Evolutionary conservation across 2,329 filamentous ascomycete species (phyloP), one percentile per base, ranked within the genome.

Genomic region (Aureobasidium subglaciale): DNA sequence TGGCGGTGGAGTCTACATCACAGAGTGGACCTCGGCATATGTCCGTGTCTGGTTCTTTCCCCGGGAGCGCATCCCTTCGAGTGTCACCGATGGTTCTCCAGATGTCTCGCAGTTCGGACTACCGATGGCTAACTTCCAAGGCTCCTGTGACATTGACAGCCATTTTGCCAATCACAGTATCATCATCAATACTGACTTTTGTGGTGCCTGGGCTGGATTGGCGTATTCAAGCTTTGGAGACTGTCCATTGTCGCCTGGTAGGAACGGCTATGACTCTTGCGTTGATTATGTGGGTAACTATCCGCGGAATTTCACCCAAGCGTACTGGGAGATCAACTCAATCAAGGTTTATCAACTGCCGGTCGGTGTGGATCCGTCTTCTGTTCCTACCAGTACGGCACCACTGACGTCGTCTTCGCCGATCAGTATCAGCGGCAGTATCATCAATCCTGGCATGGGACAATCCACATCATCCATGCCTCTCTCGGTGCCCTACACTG

Each of bases 111-210:
- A 72, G 2, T 88, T 85, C 79, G 84, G 83, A 15, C 73, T 69
- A 2, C 81, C 85, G 1, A 63, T 79, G 6, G 83, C 84, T 1
- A 84, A 87, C 58, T 86, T 86, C 65, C 84, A 66, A 59, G 70
- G 68, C 9, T 56, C 55, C 18, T 74, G 71, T 52, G 57, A 68
- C 27, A 68, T 73, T 53, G 63, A 71, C 61, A 40, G 59, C 18
- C 63, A 70, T 42, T 73, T 74, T 56, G 57, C 42, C 5, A 68
- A 71, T 56, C 68, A 71, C 60, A 65, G 65, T 46, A 66, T 73
- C 40, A 67, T 73, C 57, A 65, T 72, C 60, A 68, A 71, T 50
- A 71, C 65, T 22, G 70, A 70, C 41, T 72, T 73, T 48, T 73
- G 71, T 59, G 71, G 71, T 20, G 63, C 61, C 22, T 71, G 62